Percentiles rank a stretch among this genome's conserved stretches.
These are phyloP conservation scores for Lactarius evosmus DNA, from an alignment of 768 basidiomycete species.

Conservation along the genomic window DNA sequence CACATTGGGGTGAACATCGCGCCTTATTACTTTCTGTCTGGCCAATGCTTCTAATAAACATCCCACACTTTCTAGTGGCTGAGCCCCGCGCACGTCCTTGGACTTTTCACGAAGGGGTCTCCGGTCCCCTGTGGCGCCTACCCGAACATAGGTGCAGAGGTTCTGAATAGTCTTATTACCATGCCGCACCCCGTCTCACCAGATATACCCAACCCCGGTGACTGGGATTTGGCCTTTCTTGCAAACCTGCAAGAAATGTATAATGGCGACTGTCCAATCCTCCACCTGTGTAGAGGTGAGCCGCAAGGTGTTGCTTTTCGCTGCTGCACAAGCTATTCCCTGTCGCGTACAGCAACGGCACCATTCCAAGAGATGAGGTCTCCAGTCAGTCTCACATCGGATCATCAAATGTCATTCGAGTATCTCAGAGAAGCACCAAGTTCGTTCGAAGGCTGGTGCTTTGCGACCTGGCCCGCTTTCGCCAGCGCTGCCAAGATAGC, in stretches of 20 bases:
- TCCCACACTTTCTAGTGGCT: not conserved
- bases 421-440: conserved; percentile 22
- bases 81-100: too few species aligned
- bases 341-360: not conserved
- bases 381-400: not conserved
- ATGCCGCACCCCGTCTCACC: conserved; percentile 2
- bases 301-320: not conserved
- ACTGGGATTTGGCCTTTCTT: not conserved
- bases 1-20: not conserved
- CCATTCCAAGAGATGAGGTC: not conserved
- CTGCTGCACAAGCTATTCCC: not conserved
- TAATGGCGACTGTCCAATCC: conserved; percentile 2
- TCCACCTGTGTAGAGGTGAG: not conserved
- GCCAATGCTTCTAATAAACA: too few species aligned
- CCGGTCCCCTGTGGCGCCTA: not conserved
- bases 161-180: conserved; percentile 3
- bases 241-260: conserved; percentile 4
- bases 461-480: not conserved
- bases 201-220: not conserved
- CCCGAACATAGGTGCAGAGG: not conserved
- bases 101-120: not conserved
- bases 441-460: not conserved
- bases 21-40: not conserved
- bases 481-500: not conserved
- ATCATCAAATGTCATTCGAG: not conserved